These are phyloP conservation scores for Colletotrichum eleusines DNA, from an alignment of 2,329 filamentous ascomycete genomes.

Conservation along the genomic window DNA sequence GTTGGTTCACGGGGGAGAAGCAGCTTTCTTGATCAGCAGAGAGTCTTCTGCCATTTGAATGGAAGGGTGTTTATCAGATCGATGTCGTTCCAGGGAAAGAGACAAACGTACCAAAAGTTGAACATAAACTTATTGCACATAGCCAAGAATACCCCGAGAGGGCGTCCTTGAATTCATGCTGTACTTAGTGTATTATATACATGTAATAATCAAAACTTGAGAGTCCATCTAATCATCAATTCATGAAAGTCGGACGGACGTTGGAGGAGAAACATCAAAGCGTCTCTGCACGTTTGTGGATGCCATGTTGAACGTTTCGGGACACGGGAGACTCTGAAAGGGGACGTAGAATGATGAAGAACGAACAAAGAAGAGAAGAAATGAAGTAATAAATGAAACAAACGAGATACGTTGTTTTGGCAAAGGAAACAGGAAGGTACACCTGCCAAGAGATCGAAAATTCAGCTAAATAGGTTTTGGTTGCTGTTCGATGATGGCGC, in stretches of 20 bases:
- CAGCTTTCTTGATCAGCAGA: not conserved
- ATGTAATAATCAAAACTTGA: not conserved
- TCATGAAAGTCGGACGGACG: not conserved
- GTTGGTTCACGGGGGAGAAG: not conserved
- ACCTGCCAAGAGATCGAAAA: not conserved
- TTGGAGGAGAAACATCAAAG: too few species aligned
- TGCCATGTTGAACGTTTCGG: not conserved
- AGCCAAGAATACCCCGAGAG: not conserved
- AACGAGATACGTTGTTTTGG: not conserved
- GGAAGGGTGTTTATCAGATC: not conserved
- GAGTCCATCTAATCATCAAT: not conserved
- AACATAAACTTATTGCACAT: not conserved
- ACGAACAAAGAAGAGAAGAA: not conserved
- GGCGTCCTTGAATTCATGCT: not conserved
- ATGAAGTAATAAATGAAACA: not conserved
- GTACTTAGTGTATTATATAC: conserved; percentile 1
- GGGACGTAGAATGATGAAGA: not conserved
- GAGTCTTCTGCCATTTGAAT: not conserved
- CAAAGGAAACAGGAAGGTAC: not conserved
- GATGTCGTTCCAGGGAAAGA: conserved; percentile 3
- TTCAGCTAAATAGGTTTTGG: not conserved
- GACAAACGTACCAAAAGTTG: not conserved
- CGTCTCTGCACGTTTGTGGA: not conserved
- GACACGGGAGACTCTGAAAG: not conserved
- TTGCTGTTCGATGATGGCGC: not conserved